Base-by-base conservation (phyloP, 2,329 filamentous ascomycete genomes). In the Pleoardoris graminearum region DNA sequence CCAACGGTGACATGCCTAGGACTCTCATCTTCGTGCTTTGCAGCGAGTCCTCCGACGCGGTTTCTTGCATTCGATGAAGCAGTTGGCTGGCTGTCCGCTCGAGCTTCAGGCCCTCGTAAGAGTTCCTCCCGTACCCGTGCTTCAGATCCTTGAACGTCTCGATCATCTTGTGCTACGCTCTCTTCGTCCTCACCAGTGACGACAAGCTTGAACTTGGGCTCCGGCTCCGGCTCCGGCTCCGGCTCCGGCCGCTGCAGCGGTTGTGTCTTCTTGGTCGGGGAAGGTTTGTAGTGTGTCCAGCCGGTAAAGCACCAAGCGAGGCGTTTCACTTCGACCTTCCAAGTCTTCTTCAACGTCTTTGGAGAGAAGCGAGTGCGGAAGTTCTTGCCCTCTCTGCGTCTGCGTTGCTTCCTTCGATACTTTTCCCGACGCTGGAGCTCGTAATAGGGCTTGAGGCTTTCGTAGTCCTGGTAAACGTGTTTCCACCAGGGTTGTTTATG, bases 81-180 rank as follows among this genome's bases (percentile, higher is more conserved):
- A 69, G 68, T 57, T 68, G 64, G 32, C 56, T 63, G 35, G 66
- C 62, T 36, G 68, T 68, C 41, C 62, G 60, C 51, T 71, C 67
- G 50, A 66, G 56, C 17, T 55, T 57, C 43, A 66, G 58, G 29
- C 54, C 59, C 54, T 71, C 65, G 63, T 70, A 65, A 55, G 53
- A 56, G 56, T 61, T 64, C 54, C 65, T 67, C 12, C 62, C 33
- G 33, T 36, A n/a, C 5, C 33, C 58, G 59, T 67, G 67, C 55
- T 70, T 71, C 61, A 71, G 62, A 51, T 71, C 68, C 50, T 66
- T 67, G 45, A 70, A 46, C 2, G 66, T 59, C 51, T 71, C 68
- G 61, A 71, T 69, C 67, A 71, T 70, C 17, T 35, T 62, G 38
- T 12, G 51, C 29, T 35, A 45, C 35, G 7, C 4, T 17, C 14